phyloP scores from a whole-genome alignment of 352 stramenopile genomes.

The Phytophthora constricta region DNA sequence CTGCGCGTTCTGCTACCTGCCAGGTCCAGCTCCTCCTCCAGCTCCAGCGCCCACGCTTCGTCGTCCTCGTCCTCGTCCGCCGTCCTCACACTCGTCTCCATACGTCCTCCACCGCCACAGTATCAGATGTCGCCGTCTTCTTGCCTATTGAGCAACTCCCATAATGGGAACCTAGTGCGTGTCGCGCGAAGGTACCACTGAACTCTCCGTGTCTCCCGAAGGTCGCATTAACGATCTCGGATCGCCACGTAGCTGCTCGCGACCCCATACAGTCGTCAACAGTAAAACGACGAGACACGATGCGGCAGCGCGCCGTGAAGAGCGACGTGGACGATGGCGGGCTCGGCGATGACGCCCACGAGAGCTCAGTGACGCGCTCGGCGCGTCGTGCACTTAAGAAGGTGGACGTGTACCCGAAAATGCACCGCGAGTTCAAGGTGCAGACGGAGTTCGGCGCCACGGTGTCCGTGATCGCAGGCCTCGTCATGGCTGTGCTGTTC shows the following conservation, averaged over 20 bases:
- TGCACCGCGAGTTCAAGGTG: constrained; percentile 96
- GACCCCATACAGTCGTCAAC: neutral
- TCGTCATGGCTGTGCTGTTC: constrained; percentile 38
- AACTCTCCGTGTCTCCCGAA: constrained; percentile 15
- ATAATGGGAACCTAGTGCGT: neutral
- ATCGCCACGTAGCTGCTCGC: neutral
- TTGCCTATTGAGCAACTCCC: constrained; percentile 25
- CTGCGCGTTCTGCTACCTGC: constrained; percentile 25
- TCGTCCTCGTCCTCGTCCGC: constrained; percentile 48
- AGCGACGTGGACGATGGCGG: constrained; percentile 64
- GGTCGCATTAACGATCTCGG: neutral
- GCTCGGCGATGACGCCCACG: constrained; percentile 30
- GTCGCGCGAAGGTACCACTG: constrained; percentile 6
- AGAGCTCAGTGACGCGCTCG: constrained; percentile 49
- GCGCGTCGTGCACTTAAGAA: constrained; percentile 76
- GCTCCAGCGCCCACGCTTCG: constrained; percentile 65
- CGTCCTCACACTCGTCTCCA: neutral
- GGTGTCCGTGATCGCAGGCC: constrained; percentile 18
- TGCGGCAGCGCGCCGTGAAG: constrained; percentile 68
- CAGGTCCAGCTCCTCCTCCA: constrained; percentile 72
- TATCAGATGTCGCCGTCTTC: constrained; percentile 9
- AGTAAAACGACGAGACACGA: constrained; percentile 17
- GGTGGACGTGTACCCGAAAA: constrained; percentile 95
- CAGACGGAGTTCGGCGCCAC: constrained; percentile 93
- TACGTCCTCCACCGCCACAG: neutral